Base-by-base conservation (phyloP, 768 basidiomycete species). In the Russula dissimulans region DNA sequence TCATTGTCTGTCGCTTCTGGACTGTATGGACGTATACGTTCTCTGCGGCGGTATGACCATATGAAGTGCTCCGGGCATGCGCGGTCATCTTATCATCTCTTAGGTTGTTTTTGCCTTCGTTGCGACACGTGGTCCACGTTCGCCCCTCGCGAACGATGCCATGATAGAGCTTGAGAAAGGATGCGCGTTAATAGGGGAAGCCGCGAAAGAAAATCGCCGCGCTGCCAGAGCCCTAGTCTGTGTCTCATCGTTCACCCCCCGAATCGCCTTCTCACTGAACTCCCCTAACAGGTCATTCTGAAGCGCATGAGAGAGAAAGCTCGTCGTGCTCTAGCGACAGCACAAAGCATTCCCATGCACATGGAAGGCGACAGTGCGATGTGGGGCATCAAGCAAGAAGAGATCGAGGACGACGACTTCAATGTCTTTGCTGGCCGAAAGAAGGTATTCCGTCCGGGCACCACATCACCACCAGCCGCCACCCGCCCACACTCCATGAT, bases 31-130 rank as follows among this genome's bases (percentile, higher is more conserved):
- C 81, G 2, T 71, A 77, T 49, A 74, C 78, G 1, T 84, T 84
- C 67, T 75, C 78, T 12, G 78, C 84, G 15, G 76, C 81, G 42
- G 81, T 83, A 67, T 69, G 78, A 65, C 77, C 11, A 79, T 83
- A 32, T 81, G 78, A 17, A 6, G 15, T 54, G 79, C 82, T 15
- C 31, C n/a, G 3, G 32, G 4, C 11, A 1, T 11, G 14, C 14
- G 14, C 4, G 22, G 8, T 39, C 50, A 55, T 77, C 66, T 31
- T 54, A 41, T 38, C 31, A 22, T n/a, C 12, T 15, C 9, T 39
- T 47, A 89, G 87, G 78, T 89, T 10, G 84, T 91, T 15, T 86
- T 91, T 66, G 90, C 87, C 4, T 85, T 86, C 4, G 84, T 91
- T 18, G 89, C 87, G 2, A 87, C 85, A 3, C 80, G 86, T 32